Evolutionary conservation across 148 eudicot genomes (phyloP), one percentile per base, ranked within the genome.

Genomic region (Amaranthus palmeri): DNA sequence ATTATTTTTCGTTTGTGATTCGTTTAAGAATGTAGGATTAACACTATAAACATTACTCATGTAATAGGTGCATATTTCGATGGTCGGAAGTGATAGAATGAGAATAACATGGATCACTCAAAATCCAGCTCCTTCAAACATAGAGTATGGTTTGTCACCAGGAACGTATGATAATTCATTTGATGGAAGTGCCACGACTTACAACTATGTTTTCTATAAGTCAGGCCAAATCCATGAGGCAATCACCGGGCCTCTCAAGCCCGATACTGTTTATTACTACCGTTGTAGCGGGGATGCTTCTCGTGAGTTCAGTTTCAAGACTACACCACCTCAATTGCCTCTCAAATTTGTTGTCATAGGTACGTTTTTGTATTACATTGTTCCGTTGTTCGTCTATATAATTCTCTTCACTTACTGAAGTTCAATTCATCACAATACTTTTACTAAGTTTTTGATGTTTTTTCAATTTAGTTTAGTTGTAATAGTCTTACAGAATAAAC

Each of bases 31-130:
- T 25, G 9, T 41, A 15, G 5, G 13, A 17, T n/a, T 52, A 10
- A 8, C 3, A 41, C 40, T 7, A 12, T 25, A 3, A 8, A n/a
- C 63, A 51, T 43, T 47, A 48, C 47, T 49, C 41, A 42, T 44
- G 14, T 17, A 52, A 57, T 65, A 91, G 97, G 88, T 89, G 10
- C 97, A 86, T 67, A 71, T 89, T 63, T 87, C 92, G 2, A 49
- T 81, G 77, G 90, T 82, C 4, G 96, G 96, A 17, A 60, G 8
- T 45, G 79, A 89, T 51, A 73, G 74, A 51, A 92, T 89, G 97
- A 83, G 88, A 76, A 79, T 92, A 77, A 77, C 90, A 74, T 92
- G 96, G 97, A 78, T 89, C 3, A 89, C 97, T 3, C 46, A 78
- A 0, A 66, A 80, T 11, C 8, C 43, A 6, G 80, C 81, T 44